Evolutionary conservation across 1,284 basidiomycete species (phyloP).

Genomic region (Melanopsichium pennsylvanicum): DNA sequence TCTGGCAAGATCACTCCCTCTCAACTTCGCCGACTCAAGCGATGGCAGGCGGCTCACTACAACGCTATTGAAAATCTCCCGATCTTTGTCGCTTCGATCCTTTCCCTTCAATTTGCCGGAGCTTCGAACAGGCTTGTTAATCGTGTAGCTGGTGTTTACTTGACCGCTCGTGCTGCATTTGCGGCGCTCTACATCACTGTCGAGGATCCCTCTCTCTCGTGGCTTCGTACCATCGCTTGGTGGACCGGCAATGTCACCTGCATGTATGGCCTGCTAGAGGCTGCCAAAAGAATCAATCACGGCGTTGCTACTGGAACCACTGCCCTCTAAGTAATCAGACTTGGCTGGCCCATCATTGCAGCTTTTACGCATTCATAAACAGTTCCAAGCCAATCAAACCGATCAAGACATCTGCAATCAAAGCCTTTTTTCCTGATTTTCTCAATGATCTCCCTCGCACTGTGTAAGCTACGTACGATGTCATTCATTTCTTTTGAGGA

Average conservation of each 20-base stretch:
- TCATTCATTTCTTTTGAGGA: too few relatives aligned
- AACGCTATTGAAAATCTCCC: conserved; percentile 43
- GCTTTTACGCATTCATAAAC: too few relatives aligned
- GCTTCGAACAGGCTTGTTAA: conserved; percentile 41
- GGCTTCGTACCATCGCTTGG: conserved; percentile 31
- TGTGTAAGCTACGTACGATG: too few relatives aligned
- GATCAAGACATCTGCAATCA: too few relatives aligned
- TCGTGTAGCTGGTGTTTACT: conserved; percentile 36
- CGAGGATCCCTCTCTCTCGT: conserved; percentile 12
- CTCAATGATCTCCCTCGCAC: too few relatives aligned
- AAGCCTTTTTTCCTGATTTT: too few relatives aligned
- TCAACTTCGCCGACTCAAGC: conserved; percentile 37
- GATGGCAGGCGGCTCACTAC: conserved; percentile 51
- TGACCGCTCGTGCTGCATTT: conserved; percentile 31
- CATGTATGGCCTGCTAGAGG: conserved; percentile 38
- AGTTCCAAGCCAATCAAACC: too few relatives aligned
- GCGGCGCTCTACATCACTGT: conserved; percentile 32
- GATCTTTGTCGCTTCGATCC: conserved; percentile 39
- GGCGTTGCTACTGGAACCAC: conserved; percentile 25
- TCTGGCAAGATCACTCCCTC: conserved; percentile 37
- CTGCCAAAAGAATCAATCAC: conserved; percentile 41
- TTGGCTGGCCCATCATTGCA: too few relatives aligned
- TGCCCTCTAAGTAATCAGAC: conserved; percentile 38
- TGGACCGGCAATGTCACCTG: conserved; percentile 44
- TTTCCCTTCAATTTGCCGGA: conserved; percentile 44